Percentiles rank a stretch among this genome's conserved stretches.
These are phyloP conservation scores for Ascochyta clinopodiicola DNA, from an alignment of 2,329 filamentous ascomycete species.

Conservation along the genomic window DNA sequence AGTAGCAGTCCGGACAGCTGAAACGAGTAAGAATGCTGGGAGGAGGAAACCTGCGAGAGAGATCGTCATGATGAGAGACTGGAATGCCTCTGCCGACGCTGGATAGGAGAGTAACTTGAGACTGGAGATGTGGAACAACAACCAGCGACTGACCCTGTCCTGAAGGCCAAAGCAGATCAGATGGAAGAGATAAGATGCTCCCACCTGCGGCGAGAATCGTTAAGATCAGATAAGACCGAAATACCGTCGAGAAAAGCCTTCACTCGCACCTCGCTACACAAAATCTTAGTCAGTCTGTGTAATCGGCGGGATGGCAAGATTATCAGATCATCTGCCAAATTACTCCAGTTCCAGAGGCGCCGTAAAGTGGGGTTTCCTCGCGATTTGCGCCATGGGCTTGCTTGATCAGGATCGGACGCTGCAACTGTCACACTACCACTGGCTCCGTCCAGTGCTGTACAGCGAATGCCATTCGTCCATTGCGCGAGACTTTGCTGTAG, in stretches of 20 bases:
- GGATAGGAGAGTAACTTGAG: neutral
- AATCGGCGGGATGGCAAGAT: conserved; percentile 3
- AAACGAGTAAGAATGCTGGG: conserved; percentile 38
- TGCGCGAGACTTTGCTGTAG: conserved; percentile 6
- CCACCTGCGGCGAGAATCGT: conserved; percentile 3
- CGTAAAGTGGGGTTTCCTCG: conserved; percentile 17
- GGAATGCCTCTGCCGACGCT: neutral
- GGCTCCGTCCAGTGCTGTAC: neutral
- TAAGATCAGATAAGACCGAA: conserved; percentile 33
- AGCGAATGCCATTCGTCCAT: conserved; percentile 6
- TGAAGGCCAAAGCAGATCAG: conserved; percentile 23
- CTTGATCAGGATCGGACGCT: neutral
- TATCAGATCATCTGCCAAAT: conserved; percentile 34
- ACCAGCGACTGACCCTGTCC: conserved; percentile 2
- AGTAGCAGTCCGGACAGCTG: conserved; percentile 36
- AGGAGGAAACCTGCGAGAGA: conserved; percentile 54
- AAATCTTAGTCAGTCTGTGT: conserved; percentile 1
- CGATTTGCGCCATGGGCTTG: conserved; percentile 3
- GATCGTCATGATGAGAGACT: conserved; percentile 48
- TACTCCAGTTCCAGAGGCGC: conserved; percentile 4
- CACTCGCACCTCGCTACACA: conserved; percentile 10
- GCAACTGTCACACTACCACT: conserved; percentile 1
- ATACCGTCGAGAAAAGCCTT: neutral
- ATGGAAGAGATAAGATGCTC: conserved; percentile 37
- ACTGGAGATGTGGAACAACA: neutral